A percentile compares a stretch with the other conserved stretches of the same genome.
These are phyloP conservation scores for Aspergillus funiculosus DNA, from an alignment of 495 filamentous ascomycete genomes.

Conservation along the genomic window DNA sequence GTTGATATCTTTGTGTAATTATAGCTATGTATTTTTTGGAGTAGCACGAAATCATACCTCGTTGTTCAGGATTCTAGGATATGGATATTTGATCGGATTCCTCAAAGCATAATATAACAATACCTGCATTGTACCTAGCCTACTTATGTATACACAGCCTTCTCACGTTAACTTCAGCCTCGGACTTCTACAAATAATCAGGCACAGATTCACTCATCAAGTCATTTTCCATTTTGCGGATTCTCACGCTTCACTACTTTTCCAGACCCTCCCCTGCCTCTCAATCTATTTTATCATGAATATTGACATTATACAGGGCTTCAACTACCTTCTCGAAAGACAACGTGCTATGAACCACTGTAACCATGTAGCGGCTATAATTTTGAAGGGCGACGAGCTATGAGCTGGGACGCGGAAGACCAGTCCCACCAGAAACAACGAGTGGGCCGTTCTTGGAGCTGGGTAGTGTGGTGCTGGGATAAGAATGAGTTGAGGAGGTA, in stretches of 20 bases:
- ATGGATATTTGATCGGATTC: too few relatives aligned
- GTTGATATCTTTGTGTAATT: constrained; percentile 16
- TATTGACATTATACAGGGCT: neutral
- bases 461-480: constrained; percentile 20
- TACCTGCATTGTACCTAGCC: too few relatives aligned
- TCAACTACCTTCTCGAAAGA: neutral
- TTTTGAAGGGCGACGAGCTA: neutral
- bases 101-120: too few relatives aligned
- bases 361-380: neutral
- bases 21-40: constrained; percentile 14
- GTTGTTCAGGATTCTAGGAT: too few relatives aligned
- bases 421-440: constrained; percentile 38
- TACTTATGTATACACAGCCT: too few relatives aligned
- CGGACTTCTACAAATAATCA: too few relatives aligned
- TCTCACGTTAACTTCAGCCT: too few relatives aligned
- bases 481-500: constrained; percentile 21
- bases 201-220: too few relatives aligned
- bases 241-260: neutral
- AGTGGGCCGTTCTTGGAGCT: constrained; percentile 35
- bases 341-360: too few relatives aligned
- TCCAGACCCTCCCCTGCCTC: neutral
- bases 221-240: constrained; percentile 4
- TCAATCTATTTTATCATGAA: constrained; percentile 4
- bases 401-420: constrained; percentile 25
- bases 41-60: too few relatives aligned